Percentiles rank a stretch among this genome's conserved stretches.
phyloP scores from a whole-genome alignment of 164 flowering plant genomes.

The Vitis riparia region DNA sequence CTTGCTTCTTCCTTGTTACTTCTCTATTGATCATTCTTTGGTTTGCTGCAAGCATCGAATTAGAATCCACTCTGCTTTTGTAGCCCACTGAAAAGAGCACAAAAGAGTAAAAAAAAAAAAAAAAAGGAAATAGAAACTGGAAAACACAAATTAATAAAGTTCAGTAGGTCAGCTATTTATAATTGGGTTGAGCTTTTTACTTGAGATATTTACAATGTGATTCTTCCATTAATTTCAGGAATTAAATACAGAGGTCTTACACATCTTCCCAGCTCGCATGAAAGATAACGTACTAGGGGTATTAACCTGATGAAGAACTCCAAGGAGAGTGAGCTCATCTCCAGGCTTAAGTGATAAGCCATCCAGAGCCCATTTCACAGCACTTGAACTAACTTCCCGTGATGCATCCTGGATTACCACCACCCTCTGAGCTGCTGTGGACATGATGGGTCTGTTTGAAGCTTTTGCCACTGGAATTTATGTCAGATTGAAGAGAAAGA shows the following conservation, averaged over 20 bases:
- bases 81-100: slow-evolving; percentile 44
- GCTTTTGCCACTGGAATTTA: no score
- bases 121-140: neutral
- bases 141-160: neutral
- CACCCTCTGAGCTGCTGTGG: slow-evolving; percentile 40
- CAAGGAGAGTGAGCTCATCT: slow-evolving; percentile 56
- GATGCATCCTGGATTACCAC: slow-evolving; percentile 70
- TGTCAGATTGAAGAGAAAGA: no score
- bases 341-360: slow-evolving; percentile 50
- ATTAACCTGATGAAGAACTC: slow-evolving; percentile 69
- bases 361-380: slow-evolving; percentile 34
- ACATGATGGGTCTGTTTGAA: slow-evolving; percentile 8
- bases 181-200: no score
- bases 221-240: neutral
- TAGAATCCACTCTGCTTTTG: slow-evolving; percentile 47
- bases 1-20: slow-evolving; percentile 35
- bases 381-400: slow-evolving; percentile 37
- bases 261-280: slow-evolving; percentile 28
- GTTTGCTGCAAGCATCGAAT: slow-evolving; percentile 40
- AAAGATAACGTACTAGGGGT: slow-evolving; percentile 67
- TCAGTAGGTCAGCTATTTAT: no score
- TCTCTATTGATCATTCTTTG: slow-evolving; percentile 35
- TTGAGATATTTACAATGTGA: no score
- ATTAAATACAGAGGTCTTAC: slow-evolving; percentile 30
- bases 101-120: neutral